Evolutionary conservation across 148 eudicot genomes (phyloP), one percentile per base, ranked within the genome.

Genomic region (Rhododendron ovatum): DNA sequence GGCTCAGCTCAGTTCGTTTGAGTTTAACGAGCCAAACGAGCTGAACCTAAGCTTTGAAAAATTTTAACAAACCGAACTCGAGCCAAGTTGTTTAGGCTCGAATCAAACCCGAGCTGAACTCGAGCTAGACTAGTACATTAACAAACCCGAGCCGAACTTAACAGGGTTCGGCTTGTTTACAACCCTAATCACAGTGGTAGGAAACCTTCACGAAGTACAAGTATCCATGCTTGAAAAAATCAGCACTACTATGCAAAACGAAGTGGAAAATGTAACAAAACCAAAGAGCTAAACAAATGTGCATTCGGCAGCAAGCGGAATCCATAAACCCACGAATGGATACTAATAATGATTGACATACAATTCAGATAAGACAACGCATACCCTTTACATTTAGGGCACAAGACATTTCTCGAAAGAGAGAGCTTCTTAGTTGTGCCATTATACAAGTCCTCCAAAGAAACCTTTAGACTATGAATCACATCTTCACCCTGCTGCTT

Each of bases 381-480:
- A 79, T 89, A 95, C 98, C 96, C 98, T 90, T 95, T 95, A 55
- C 98, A 94, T 84, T 75, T 91, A 22, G 84, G 47, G 85, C 98
- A 95, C 85, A 95, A 78, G 43, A 90, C 73, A 85, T 94, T 92
- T 81, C 94, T 87, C 17, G 98, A 87, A 61, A 95, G 90, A 3
- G 98, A 95, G 39, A 92, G 89, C 85, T 93, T 94, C 89, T 88
- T 94, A 6, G 94, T 87, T 67, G 93, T 90, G 61, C 98, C 98
- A 88, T 93, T 95, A 88, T 92, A 94, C 85, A 95, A 75, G 41
- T 95, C 96, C 84, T 95, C 98, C 89, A 95, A 89, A 50, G 96
- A 95, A 85, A 93, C 96, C 90, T 92, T 93, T 67, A 94, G 41
- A 37, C 89, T 48, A 43, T 94, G 96, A 57, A 86, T 67, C 39